These are phyloP conservation scores for Mortierella sp. DNA, from an alignment of 371 early-diverging fungal genomes.

Conservation along the genomic window DNA sequence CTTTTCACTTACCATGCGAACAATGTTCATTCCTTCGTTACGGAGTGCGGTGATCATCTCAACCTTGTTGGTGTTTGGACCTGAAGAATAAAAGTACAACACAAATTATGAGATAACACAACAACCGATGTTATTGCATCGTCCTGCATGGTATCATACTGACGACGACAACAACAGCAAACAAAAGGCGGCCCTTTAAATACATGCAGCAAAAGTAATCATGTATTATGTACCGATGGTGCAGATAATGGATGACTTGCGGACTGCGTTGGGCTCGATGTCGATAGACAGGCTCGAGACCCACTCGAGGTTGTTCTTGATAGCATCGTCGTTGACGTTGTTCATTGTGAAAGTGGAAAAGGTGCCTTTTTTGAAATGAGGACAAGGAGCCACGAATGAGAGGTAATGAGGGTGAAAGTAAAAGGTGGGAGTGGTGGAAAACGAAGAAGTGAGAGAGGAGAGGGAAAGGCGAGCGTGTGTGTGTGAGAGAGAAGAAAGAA, in stretches of 20 bases:
- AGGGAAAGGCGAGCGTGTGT: background rate
- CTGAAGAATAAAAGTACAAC: conserved; percentile 22
- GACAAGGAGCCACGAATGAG: background rate
- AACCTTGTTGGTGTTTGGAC: conserved; percentile 83
- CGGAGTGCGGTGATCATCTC: conserved; percentile 88
- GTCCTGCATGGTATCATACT: background rate
- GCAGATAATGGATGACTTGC: conserved; percentile 89
- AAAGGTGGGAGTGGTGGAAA: background rate
- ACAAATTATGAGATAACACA: background rate
- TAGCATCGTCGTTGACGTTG: conserved; percentile 32
- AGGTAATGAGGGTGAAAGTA: background rate
- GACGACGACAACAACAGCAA: background rate
- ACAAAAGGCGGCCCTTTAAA: background rate
- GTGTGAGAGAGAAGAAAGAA: background rate
- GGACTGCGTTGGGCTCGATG: conserved; percentile 70
- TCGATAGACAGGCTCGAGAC: conserved; percentile 78
- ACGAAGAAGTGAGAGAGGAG: background rate
- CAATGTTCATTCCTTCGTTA: conserved; percentile 95
- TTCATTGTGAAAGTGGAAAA: conserved; percentile 16
- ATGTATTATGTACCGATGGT: conserved; percentile 75
- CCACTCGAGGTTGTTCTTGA: conserved; percentile 78
- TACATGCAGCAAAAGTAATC: background rate
- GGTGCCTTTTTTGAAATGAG: conserved; percentile 1
- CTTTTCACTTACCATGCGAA: conserved; percentile 73
- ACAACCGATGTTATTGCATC: background rate